A percentile compares a stretch with the other conserved stretches of the same genome.
Conservation (phyloP, 768 basidiomycete genomes). For the Polyporus arcularius region DNA sequence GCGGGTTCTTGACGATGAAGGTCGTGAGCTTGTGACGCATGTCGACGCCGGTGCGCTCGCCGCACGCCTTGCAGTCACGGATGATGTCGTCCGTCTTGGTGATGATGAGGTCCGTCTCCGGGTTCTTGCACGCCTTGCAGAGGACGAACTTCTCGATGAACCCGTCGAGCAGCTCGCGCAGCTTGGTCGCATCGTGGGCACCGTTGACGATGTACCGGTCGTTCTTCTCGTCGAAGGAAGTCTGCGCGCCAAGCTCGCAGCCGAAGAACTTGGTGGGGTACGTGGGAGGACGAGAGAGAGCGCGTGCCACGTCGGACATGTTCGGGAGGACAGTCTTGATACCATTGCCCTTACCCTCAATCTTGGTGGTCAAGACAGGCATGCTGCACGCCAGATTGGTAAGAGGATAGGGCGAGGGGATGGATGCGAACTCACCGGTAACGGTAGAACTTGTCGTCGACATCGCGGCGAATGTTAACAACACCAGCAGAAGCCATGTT, state of each 20-base stretch:
- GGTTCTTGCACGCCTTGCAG: slow-evolving; percentile 97
- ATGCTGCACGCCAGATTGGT: slow-evolving; percentile 55
- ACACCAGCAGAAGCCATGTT: slow-evolving; percentile 78
- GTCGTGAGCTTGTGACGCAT: slow-evolving; percentile 97
- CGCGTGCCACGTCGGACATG: slow-evolving; percentile 96
- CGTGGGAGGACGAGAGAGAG: slow-evolving; percentile 90
- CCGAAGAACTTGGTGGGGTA: slow-evolving; percentile 99
- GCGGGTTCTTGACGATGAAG: slow-evolving; percentile 97
- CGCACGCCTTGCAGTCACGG: slow-evolving; percentile 98
- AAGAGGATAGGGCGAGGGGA: background rate
- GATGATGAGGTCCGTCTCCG: slow-evolving; percentile 94
- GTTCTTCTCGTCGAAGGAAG: slow-evolving; percentile 93
- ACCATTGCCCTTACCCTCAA: slow-evolving; percentile 98
- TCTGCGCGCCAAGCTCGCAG: slow-evolving; percentile 97
- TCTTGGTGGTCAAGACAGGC: slow-evolving; percentile 93
- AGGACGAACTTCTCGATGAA: slow-evolving; percentile 99
- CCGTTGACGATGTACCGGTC: slow-evolving; percentile 99
- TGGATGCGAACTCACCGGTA: slow-evolving; percentile 60
- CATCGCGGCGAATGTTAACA: slow-evolving; percentile 94
- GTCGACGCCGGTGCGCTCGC: slow-evolving; percentile 87
- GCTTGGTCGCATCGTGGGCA: slow-evolving; percentile 86
- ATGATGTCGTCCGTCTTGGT: slow-evolving; percentile 88
- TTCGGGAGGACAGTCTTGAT: slow-evolving; percentile 99
- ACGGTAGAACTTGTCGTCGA: slow-evolving; percentile 96
- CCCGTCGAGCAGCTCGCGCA: slow-evolving; percentile 91